Evolutionary conservation across 2,329 filamentous ascomycete genomes (phyloP), one percentile per base, ranked within the genome.

Genomic region (Seiridium cupressi): DNA sequence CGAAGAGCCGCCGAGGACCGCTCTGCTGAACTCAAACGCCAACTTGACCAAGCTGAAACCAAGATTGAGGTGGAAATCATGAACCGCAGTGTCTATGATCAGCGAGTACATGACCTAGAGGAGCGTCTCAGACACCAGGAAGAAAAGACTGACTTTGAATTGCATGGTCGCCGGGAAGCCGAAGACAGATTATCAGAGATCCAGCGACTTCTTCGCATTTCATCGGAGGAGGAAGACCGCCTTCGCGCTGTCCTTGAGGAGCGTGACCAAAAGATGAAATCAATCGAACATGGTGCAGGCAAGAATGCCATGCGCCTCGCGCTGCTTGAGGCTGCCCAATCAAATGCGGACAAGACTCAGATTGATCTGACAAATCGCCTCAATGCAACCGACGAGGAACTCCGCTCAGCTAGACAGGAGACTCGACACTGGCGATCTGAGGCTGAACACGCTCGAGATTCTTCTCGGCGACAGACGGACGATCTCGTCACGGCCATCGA

Each of bases 171-270:
- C 61, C 84, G 89, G 58, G 81, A 85, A 40, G 88, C 88, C 1
- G 90, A 93, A 71, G 90, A 93, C 68, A 85, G 85, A 62, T 78
- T 92, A 11, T 84, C 88, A 4, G 89, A 93, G 69, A 81, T 88
- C n/a, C 88, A 93, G 73, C 82, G 87, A 58, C 81, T 89, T 31
- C 80, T 92, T 34, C 84, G 86, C 61, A 83, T 87, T 63, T 84
- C 89, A 4, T 85, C 89, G n/a, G 88, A 92, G 69, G 89, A 93
- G 69, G 88, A 90, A 64, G 83, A 83, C 64, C 84, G 88, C 58
- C 82, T 93, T 4, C 82, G 87, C 34, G 83, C 88, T 60, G 82
- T 85, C 44, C 76, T 89, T 53, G 88, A 91, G 47, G 88, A 92
- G 66, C 88, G 85, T 65, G 85, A 92, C n/a, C 80, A 85, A 57